Evolutionary conservation across 2,329 filamentous ascomycete species (phyloP), one percentile per base, ranked within the genome.

Genomic region (Sphaerulina populicola): DNA sequence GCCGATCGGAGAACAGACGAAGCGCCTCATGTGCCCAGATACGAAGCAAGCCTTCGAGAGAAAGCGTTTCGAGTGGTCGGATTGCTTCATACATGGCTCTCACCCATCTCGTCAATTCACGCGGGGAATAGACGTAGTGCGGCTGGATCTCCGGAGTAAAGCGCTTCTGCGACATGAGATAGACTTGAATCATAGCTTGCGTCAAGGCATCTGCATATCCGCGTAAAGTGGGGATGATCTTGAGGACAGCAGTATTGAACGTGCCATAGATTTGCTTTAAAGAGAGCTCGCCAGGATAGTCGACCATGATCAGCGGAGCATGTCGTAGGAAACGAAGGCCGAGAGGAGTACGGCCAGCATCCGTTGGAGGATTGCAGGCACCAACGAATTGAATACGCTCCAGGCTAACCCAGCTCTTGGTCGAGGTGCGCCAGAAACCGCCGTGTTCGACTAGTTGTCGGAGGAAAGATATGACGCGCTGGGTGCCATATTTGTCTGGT

Each of bases 361-460:
- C 94, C 0, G 93, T 97, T 0, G 93, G 93, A 62, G 93, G 94
- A 71, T 99, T 99, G 69, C 93, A 99, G 64, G 93, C 93, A 62
- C 93, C 93, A 47, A 99, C 94, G 60, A 99, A 99, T 66, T 99
- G 93, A 63, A 99, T 97, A 40, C 94, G 86, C 66, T 98, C 94
- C 15, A 98, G 80, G 5, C 88, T 94, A 45, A 98, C 93, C 93
- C 93, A 99, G 3, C 86, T 89, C 74, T 95, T 96, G 72, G 97
- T 94, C 0, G 87, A 87, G 0, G 94, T 95, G 60, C 91, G 81
- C 94, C 94, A 99, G 79, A 98, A 99, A 29, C 93, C 93, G 62
- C 97, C 97, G 66, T 98, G 93, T 69, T 99, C 93, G 44, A 99
- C 90, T 56, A 99, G 82, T 68, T 99, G 93, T 61, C 94, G 83